phyloP scores from a whole-genome alignment of 768 basidiomycete genomes.

The Termitomyces sp. region DNA sequence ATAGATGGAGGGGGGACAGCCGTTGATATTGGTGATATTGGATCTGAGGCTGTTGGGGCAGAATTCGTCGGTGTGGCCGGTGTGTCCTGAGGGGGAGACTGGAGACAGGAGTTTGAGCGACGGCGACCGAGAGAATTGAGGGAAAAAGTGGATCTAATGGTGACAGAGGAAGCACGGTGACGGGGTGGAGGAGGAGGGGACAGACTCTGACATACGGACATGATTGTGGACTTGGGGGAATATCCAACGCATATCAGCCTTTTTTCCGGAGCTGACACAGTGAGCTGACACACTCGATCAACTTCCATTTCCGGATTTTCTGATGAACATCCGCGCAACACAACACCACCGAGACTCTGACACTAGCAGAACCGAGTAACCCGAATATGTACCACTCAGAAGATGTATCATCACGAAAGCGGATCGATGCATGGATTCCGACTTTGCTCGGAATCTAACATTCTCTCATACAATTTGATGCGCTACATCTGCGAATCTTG shows the following conservation, averaged over 20 bases:
- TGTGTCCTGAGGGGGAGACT: conserved; percentile 18
- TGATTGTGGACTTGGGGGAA: conserved; percentile 5
- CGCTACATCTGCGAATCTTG: neutral
- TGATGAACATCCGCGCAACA: neutral
- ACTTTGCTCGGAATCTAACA: too few relatives aligned
- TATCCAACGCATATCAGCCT: neutral
- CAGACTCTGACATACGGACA: conserved; percentile 17
- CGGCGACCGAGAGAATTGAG: conserved; percentile 51
- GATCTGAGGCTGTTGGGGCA: conserved; percentile 11
- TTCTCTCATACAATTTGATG: too few relatives aligned
- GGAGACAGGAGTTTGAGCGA: conserved; percentile 46
- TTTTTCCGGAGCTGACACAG: conserved; percentile 5
- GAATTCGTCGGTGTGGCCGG: conserved; percentile 3
- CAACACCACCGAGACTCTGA: too few relatives aligned
- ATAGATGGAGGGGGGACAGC: conserved; percentile 35
- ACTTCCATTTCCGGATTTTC: conserved; percentile 5
- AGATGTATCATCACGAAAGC: neutral
- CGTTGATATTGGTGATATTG: conserved; percentile 16
- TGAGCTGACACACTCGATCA: conserved; percentile 12
- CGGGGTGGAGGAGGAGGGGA: conserved; percentile 42
- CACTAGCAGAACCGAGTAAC: too few relatives aligned
- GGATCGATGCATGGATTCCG: too few relatives aligned
- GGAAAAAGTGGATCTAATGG: conserved; percentile 49
- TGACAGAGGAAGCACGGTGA: conserved; percentile 58
- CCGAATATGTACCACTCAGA: neutral